These are phyloP conservation scores for Podospora didyma DNA, from an alignment of 495 filamentous ascomycete genomes.

Conservation along the genomic window DNA sequence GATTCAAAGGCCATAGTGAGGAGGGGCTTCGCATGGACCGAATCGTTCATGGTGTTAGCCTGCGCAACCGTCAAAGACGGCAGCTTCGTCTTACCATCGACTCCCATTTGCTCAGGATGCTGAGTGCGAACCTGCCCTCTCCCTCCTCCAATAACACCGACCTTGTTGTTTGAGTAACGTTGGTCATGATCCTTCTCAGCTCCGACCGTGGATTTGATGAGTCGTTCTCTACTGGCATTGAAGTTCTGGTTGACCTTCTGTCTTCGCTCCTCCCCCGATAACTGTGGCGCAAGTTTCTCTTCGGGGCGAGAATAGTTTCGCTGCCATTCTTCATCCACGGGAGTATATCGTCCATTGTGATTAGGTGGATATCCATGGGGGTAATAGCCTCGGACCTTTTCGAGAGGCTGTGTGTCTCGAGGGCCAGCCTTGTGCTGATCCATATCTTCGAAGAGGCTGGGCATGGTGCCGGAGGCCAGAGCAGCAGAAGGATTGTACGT, in stretches of 20 bases:
- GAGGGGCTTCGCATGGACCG: conserved; percentile 32
- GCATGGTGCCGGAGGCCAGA: not conserved
- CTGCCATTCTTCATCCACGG: conserved; percentile 7
- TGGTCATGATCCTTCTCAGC: conserved; percentile 22
- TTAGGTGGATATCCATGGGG: conserved; percentile 12
- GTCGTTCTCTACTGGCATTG: conserved; percentile 27
- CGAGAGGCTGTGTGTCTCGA: conserved; percentile 19
- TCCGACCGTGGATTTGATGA: conserved; percentile 19
- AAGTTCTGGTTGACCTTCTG: conserved; percentile 24
- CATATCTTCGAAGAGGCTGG: not conserved
- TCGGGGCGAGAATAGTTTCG: conserved; percentile 4
- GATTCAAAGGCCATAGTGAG: conserved; percentile 35
- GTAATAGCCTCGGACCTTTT: conserved; percentile 16
- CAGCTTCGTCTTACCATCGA: conserved; percentile 15
- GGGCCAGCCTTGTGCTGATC: not conserved
- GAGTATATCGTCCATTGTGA: conserved; percentile 9
- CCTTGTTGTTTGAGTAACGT: conserved; percentile 13
- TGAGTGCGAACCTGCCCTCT: conserved; percentile 13
- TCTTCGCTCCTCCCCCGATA: conserved; percentile 4
- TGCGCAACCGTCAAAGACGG: conserved; percentile 23
- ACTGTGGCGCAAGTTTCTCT: not conserved
- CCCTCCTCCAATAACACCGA: conserved; percentile 27
- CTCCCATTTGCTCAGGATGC: not conserved
- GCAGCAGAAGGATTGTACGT: not conserved
- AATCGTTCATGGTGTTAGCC: conserved; percentile 25